Conservation (phyloP, 148 eudicot species). For the Rhododendron kiyosumense region DNA sequence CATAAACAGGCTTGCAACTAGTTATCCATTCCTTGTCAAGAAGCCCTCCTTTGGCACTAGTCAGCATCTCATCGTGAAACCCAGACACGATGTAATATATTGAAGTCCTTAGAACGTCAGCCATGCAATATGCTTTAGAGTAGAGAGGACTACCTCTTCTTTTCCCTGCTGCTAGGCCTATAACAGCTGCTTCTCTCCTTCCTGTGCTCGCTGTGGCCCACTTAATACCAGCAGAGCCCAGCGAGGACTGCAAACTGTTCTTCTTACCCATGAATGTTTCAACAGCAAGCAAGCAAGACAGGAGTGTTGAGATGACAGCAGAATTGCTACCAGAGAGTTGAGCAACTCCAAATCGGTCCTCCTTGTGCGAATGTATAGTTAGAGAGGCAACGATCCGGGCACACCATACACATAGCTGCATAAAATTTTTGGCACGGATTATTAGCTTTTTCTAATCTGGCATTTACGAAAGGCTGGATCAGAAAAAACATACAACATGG, state of each 20-base stretch:
- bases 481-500: not conserved
- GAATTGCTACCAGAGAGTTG: slow-evolving; percentile 91
- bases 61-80: slow-evolving; percentile 71
- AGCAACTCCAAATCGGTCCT: slow-evolving; percentile 90
- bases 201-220: slow-evolving; percentile 77
- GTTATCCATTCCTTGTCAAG: slow-evolving; percentile 78
- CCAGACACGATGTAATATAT: slow-evolving; percentile 68
- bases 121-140: slow-evolving; percentile 69
- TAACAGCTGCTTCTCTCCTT: slow-evolving; percentile 49
- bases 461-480: not conserved
- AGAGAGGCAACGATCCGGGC: slow-evolving; percentile 68
- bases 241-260: slow-evolving; percentile 57
- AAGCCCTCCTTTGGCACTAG: slow-evolving; percentile 57
- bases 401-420: slow-evolving; percentile 87
- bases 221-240: slow-evolving; percentile 68
- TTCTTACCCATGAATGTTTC: slow-evolving; percentile 94
- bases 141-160: slow-evolving; percentile 61
- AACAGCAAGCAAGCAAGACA: slow-evolving; percentile 73
- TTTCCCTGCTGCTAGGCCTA: slow-evolving; percentile 35
- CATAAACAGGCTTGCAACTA: slow-evolving; percentile 52
- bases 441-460: not conserved
- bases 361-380: slow-evolving; percentile 76
- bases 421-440: not conserved
- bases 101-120: slow-evolving; percentile 75
- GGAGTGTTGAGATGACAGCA: slow-evolving; percentile 59